Conservation (phyloP, 805 yeast species). For the Phaffomyces antillensis region DNA sequence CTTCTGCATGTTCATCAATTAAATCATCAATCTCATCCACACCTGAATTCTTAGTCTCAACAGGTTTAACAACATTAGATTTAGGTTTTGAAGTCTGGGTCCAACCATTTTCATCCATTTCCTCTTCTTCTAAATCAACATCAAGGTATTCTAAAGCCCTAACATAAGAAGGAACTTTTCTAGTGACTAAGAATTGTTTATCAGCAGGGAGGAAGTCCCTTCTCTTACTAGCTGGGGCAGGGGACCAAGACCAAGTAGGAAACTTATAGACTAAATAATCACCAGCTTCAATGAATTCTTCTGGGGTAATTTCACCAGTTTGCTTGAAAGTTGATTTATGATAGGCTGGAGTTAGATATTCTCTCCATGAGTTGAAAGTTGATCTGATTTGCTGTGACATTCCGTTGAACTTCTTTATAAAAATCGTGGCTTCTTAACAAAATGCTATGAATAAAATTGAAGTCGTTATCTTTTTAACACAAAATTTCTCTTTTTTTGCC, state of each 20-base stretch:
- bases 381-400: constrained; percentile 44
- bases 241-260: constrained; percentile 95
- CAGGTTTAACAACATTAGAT: constrained; percentile 5
- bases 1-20: constrained; percentile 25
- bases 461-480: too few species aligned
- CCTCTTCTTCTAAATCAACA: constrained; percentile 32
- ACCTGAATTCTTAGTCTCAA: constrained; percentile 6
- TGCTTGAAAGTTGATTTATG: constrained; percentile 77
- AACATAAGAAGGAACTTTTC: constrained; percentile 79
- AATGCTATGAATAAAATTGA: too few species aligned
- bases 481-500: too few species aligned
- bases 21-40: constrained; percentile 38
- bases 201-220: constrained; percentile 76
- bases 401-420: too few species aligned
- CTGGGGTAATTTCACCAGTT: constrained; percentile 94
- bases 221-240: constrained; percentile 44
- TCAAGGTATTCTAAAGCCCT: constrained; percentile 54
- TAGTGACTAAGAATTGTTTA: constrained; percentile 82
- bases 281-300: constrained; percentile 91
- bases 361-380: constrained; percentile 76
- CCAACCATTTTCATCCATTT: constrained; percentile 51
- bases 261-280: constrained; percentile 86
- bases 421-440: too few species aligned
- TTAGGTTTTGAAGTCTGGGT: constrained; percentile 31
- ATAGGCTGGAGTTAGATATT: constrained; percentile 85